Conservation (phyloP, 129 eudicot species). For the Pulicaria dysenterica region DNA sequence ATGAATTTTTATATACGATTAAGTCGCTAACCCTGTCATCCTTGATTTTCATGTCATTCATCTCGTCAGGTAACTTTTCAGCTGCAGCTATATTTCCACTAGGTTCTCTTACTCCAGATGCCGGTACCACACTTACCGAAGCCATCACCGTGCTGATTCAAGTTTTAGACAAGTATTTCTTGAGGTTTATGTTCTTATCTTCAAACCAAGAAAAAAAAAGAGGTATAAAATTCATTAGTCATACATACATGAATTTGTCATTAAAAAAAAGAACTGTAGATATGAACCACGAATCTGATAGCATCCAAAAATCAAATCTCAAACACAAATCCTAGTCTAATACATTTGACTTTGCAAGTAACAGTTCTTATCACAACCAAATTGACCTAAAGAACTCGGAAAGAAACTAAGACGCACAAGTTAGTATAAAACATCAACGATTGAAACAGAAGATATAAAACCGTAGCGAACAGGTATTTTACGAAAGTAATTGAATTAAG, state of each 20-base stretch:
- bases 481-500: neutral
- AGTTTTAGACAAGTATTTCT: neutral
- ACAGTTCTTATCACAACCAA: neutral
- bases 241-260: neutral
- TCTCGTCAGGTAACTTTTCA: constrained; percentile 74
- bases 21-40: constrained; percentile 68
- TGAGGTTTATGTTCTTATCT: constrained; percentile 11
- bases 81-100: constrained; percentile 48
- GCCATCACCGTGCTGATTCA: constrained; percentile 47
- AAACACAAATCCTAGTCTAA: neutral
- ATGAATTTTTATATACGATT: neutral
- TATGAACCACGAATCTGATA: neutral
- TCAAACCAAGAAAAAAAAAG: neutral
- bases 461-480: neutral
- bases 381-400: neutral
- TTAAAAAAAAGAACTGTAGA: neutral
- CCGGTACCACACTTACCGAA: constrained; percentile 58
- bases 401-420: neutral
- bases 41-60: constrained; percentile 83
- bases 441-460: neutral
- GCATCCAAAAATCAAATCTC: neutral
- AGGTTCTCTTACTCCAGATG: constrained; percentile 60
- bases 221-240: neutral
- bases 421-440: neutral
- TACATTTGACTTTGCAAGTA: neutral